phyloP scores from a whole-genome alignment of 192 early-diverging fungal genomes.

The Rhizophagus prolifer region DNA sequence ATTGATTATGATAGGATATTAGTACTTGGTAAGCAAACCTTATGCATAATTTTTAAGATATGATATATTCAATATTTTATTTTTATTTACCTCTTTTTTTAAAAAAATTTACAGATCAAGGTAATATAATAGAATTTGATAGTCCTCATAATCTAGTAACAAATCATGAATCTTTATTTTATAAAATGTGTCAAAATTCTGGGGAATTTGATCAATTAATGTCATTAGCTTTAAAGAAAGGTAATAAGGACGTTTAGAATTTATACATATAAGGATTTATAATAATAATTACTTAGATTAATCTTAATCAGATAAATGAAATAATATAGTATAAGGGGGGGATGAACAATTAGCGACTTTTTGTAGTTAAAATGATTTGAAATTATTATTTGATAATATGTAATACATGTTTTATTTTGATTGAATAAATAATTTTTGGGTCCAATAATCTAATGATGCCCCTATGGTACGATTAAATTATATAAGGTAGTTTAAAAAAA shows the following conservation, averaged over 20 bases:
- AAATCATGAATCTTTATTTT: conserved; percentile 60
- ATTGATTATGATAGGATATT: conserved; percentile 73
- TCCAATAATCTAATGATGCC: too few relatives aligned
- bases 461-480: too few relatives aligned
- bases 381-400: too few relatives aligned
- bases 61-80: neutral
- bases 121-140: conserved; percentile 77
- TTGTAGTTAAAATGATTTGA: too few relatives aligned
- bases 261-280: neutral
- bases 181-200: conserved; percentile 78
- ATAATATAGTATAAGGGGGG: too few relatives aligned
- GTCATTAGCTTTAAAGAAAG: neutral
- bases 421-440: too few relatives aligned
- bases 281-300: too few relatives aligned
- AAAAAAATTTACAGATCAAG: conserved; percentile 59
- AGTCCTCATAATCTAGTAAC: conserved; percentile 73
- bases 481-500: too few relatives aligned
- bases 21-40: conserved; percentile 23
- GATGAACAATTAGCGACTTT: too few relatives aligned
- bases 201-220: conserved; percentile 67
- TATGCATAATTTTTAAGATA: neutral
- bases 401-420: too few relatives aligned
- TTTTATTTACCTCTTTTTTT: neutral
- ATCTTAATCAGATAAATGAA: too few relatives aligned
- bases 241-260: neutral